These are phyloP conservation scores for Stellera chamaejasme DNA, from an alignment of 345 rosid genomes.

Conservation along the genomic window DNA sequence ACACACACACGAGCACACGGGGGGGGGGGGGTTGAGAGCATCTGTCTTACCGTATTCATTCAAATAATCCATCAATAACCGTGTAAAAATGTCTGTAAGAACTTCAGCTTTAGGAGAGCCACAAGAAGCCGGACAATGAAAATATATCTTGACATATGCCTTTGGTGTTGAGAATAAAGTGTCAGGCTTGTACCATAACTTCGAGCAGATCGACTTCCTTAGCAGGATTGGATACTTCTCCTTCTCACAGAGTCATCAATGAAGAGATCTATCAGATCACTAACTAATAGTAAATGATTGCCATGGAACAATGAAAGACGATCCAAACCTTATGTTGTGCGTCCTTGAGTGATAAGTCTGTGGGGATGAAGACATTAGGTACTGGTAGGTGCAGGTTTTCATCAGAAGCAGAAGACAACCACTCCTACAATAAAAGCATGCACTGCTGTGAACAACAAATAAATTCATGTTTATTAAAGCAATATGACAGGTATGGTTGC, in stretches of 20 bases:
- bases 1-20: background rate
- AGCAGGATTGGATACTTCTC: conserved; percentile 47
- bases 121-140: conserved; percentile 68
- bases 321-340: conserved; percentile 49
- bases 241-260: conserved; percentile 34
- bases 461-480: conserved; percentile 5
- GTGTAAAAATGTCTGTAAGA: conserved; percentile 61
- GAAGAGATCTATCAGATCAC: conserved; percentile 6
- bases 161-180: conserved; percentile 70
- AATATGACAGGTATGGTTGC: background rate
- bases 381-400: conserved; percentile 65
- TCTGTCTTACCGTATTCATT: conserved; percentile 79
- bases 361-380: conserved; percentile 70
- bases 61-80: conserved; percentile 77
- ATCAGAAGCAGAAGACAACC: conserved; percentile 63
- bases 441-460: conserved; percentile 1
- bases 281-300: background rate
- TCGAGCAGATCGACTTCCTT: conserved; percentile 57
- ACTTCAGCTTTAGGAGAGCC: conserved; percentile 77
- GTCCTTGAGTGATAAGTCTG: conserved; percentile 68
- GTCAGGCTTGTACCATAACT: conserved; percentile 86
- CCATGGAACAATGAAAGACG: background rate
- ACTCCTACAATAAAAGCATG: conserved; percentile 44
- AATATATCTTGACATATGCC: conserved; percentile 73
- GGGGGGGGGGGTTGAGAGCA: background rate